A percentile compares a stretch with the other conserved stretches of the same genome.
Evolutionary conservation across 129 eudicot genomes (phyloP).

Genomic region (Arctium lappa): DNA sequence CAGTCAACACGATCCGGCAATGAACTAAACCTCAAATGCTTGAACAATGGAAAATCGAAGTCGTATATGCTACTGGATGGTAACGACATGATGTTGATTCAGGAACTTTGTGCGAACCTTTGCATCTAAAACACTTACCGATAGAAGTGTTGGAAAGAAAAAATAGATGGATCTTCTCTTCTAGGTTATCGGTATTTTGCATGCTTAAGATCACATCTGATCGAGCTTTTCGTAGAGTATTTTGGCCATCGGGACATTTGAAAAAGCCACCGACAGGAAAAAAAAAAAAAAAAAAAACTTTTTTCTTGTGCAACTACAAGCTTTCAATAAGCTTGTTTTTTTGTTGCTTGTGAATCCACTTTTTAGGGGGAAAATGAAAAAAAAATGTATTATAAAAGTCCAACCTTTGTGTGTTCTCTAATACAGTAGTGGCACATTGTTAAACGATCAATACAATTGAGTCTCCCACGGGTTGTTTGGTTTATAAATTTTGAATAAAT

Average conservation of each 20-base stretch:
- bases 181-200: background rate
- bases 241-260: background rate
- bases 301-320: background rate
- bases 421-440: background rate
- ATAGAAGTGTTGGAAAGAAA: background rate
- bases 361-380: background rate
- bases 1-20: slow-evolving; percentile 20
- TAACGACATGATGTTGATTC: slow-evolving; percentile 8
- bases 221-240: background rate
- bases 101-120: slow-evolving; percentile 32
- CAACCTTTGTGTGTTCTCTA: background rate
- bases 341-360: background rate
- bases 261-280: background rate
- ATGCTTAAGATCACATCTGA: background rate
- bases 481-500: too few relatives aligned
- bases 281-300: background rate
- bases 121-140: slow-evolving; percentile 10
- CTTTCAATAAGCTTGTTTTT: background rate
- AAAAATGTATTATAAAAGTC: background rate
- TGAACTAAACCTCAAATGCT: slow-evolving; percentile 24
- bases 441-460: background rate
- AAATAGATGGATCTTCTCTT: background rate
- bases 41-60: slow-evolving; percentile 30
- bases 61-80: slow-evolving; percentile 22
- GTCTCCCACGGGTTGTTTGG: too few relatives aligned